Evolutionary conservation across 108 stramenopile species (phyloP), one percentile per base, ranked within the genome.

Genomic region (Cylindrotheca fusiformis): DNA sequence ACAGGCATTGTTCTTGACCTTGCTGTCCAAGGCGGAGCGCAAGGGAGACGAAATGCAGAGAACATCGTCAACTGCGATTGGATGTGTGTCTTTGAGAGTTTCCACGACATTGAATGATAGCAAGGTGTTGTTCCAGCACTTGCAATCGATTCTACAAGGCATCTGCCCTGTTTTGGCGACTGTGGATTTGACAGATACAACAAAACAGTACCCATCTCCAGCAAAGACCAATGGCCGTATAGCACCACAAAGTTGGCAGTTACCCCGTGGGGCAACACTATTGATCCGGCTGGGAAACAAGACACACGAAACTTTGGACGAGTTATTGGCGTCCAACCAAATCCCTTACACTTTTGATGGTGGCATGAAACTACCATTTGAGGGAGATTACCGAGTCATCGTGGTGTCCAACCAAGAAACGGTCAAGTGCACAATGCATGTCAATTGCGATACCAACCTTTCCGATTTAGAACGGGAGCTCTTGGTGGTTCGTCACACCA

Each of bases 381-480:
- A 84, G 57, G 83, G 77, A 0, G 83, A 84, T 48, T 70, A 70
- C 57, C 73, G 79, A 4, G 52, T 81, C 21, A 58, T 84, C 48
- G 74, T 84, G 1, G n/a, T 84, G 1, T n/a, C 52, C 47, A 24
- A 64, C 53, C 48, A 59, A 27, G 8, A 25, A 32, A 57, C 50
- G 51, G 6, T 48, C 50, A 27, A 49, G 50, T 51, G 49, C 50
- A 10, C 36, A 41, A 10, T 41, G 36, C 36, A 41, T 10, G 36
- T 41, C 14, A 10, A 41, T 14, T 41, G 36, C 36, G 36, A 41
- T 14, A 14, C 6, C 6, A 14, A 41, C 51, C 51, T 63, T n/a
- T 63, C 63, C 32, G 21, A 10, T 19, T 14, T 63, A 19, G 18
- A 47, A 30, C 21, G 24, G n/a, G 50, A 51, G 20, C 18, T 17